Conservation (phyloP, 768 basidiomycete species). For the Pisolithus marmoratus region DNA sequence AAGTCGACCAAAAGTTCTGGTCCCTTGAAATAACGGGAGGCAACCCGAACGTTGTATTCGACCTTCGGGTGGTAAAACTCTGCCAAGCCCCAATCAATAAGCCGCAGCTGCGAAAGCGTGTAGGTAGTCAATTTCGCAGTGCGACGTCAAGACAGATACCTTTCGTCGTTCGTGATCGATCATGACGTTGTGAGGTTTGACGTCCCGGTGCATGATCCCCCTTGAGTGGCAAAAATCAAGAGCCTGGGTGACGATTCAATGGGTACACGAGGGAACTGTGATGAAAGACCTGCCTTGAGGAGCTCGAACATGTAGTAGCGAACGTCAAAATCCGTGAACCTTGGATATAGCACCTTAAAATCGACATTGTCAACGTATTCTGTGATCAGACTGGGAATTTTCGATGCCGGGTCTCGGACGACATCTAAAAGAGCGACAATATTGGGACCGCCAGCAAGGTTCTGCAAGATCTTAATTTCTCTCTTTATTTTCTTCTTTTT, state of each 20-base stretch:
- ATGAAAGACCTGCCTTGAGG: slow-evolving; percentile 58
- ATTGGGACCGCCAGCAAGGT: slow-evolving; percentile 93
- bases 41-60: slow-evolving; percentile 97
- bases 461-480: slow-evolving; percentile 97
- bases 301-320: slow-evolving; percentile 96
- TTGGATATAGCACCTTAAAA: slow-evolving; percentile 94
- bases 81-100: slow-evolving; percentile 98
- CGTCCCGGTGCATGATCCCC: slow-evolving; percentile 98
- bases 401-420: slow-evolving; percentile 91
- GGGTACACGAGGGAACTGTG: slow-evolving; percentile 1
- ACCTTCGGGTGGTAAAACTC: slow-evolving; percentile 98
- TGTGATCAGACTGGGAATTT: slow-evolving; percentile 94
- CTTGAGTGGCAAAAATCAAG: slow-evolving; percentile 98
- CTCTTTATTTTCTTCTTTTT: slow-evolving; percentile 99
- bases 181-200: slow-evolving; percentile 99
- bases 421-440: slow-evolving; percentile 91
- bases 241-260: slow-evolving; percentile 44
- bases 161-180: slow-evolving; percentile 97
- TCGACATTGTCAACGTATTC: slow-evolving; percentile 99
- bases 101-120: slow-evolving; percentile 57
- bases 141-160: slow-evolving; percentile 36
- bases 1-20: slow-evolving; percentile 96
- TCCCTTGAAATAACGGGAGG: slow-evolving; percentile 96
- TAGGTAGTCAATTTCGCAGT: slow-evolving; percentile 8
- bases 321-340: slow-evolving; percentile 93